Conservation (phyloP, 257 asterid species). For the Capsicum baccatum region DNA sequence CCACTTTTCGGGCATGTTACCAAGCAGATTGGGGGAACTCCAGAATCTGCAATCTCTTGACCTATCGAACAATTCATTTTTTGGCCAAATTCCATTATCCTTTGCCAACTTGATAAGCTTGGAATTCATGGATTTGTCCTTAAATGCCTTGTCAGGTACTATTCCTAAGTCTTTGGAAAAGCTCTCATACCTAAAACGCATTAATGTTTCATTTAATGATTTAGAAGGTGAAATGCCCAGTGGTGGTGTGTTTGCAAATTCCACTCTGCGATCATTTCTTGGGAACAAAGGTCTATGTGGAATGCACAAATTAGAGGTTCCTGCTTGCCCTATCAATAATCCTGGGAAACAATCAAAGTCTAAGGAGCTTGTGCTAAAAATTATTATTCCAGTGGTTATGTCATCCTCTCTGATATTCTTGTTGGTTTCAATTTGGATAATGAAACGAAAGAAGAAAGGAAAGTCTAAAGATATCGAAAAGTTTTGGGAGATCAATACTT, state of each 20-base stretch:
- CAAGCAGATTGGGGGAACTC: conserved; percentile 39
- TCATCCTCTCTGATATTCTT: not conserved
- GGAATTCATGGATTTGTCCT: conserved; percentile 43
- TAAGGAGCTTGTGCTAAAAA: not conserved
- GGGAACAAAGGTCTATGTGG: conserved; percentile 41
- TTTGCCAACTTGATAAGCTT: conserved; percentile 40
- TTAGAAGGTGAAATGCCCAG: conserved; percentile 45
- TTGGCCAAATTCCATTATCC: conserved; percentile 48
- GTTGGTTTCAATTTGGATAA: conserved; percentile 29
- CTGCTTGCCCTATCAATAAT: conserved; percentile 22
- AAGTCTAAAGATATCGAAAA: conserved; percentile 26
- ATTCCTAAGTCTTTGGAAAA: conserved; percentile 42
- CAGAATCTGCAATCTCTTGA: conserved; percentile 33
- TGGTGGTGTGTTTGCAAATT: conserved; percentile 49
- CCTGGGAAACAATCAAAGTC: conserved; percentile 20
- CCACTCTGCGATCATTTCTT: conserved; percentile 35
- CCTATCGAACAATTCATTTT: conserved; percentile 42
- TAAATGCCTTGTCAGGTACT: conserved; percentile 40
- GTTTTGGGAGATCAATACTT: not conserved
- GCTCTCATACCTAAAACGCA: conserved; percentile 31
- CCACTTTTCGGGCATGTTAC: conserved; percentile 38
- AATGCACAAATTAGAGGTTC: conserved; percentile 19
- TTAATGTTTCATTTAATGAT: conserved; percentile 40
- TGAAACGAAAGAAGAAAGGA: conserved; percentile 21
- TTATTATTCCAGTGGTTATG: conserved; percentile 27